Conservation (phyloP, 2,329 filamentous ascomycete genomes). For the Zasmidium citrigriseum region DNA sequence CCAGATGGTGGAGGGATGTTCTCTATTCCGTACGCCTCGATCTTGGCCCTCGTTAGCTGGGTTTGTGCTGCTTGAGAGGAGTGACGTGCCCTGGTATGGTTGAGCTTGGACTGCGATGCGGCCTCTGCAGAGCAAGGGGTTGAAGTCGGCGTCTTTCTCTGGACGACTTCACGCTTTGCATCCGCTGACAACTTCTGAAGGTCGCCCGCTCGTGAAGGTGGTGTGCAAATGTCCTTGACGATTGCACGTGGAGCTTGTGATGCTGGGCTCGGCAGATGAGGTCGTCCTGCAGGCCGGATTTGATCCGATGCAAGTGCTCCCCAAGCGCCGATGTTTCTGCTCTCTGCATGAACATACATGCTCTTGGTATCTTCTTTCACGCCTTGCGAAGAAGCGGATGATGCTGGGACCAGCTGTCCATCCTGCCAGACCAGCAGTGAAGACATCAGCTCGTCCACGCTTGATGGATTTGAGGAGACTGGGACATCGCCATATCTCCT, state of each 20-base stretch:
- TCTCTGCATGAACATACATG: too few species aligned
- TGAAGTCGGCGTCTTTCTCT: not conserved
- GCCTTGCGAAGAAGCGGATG: slow-evolving; percentile 3
- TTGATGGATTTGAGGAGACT: not conserved
- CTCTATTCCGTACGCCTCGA: not conserved
- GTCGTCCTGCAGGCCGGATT: not conserved
- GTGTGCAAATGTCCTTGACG: not conserved
- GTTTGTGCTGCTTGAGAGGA: not conserved
- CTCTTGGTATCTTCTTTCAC: not conserved
- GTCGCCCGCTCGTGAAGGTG: not conserved
- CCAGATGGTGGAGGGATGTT: not conserved
- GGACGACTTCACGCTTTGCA: not conserved
- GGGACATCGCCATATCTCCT: not conserved
- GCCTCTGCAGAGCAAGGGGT: not conserved
- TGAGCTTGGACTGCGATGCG: slow-evolving; percentile 2
- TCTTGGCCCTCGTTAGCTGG: not conserved
- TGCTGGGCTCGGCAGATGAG: not conserved
- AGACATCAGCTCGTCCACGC: slow-evolving; percentile 12
- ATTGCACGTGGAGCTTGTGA: not conserved
- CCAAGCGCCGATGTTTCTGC: not conserved
- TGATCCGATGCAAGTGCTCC: not conserved
- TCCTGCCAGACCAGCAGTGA: slow-evolving; percentile 13
- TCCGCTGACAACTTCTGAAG: not conserved
- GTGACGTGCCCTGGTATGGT: not conserved
- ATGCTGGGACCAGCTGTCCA: slow-evolving; percentile 19